Evolutionary conservation across 164 flowering plant genomes (phyloP).

Genomic region (Vitis riparia): DNA sequence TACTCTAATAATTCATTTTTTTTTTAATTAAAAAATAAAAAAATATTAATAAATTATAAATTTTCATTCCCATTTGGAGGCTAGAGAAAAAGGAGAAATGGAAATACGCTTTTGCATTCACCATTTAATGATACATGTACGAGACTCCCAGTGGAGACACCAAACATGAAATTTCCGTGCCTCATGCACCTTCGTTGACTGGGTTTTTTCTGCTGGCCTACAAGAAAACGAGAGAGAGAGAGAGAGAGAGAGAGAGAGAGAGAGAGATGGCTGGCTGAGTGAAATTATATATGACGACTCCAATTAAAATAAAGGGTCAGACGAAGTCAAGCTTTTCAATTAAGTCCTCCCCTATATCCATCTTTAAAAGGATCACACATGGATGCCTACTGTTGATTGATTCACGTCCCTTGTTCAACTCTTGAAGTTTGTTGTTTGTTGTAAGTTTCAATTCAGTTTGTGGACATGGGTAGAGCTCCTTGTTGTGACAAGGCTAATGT

Average conservation of each 20-base stretch:
- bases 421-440: neutral
- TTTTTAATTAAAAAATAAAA: too few relatives aligned
- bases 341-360: neutral
- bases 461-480: constrained; percentile 73
- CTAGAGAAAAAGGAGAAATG: too few relatives aligned
- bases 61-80: too few relatives aligned
- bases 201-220: neutral
- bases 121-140: too few relatives aligned
- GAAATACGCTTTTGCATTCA: too few relatives aligned
- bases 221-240: neutral
- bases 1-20: too few relatives aligned
- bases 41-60: too few relatives aligned
- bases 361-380: constrained; percentile 1
- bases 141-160: too few relatives aligned
- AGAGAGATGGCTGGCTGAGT: too few relatives aligned
- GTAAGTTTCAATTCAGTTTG: neutral
- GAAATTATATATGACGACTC: too few relatives aligned
- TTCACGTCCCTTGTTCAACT: constrained; percentile 1
- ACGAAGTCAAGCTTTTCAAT: constrained; percentile 13
- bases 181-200: constrained; percentile 17
- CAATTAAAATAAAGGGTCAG: neutral
- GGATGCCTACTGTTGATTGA: neutral
- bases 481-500: constrained; percentile 83
- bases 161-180: constrained; percentile 3
- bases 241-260: neutral